phyloP scores from a whole-genome alignment of 345 rosid species.

The Aquilaria yunnanensis region DNA sequence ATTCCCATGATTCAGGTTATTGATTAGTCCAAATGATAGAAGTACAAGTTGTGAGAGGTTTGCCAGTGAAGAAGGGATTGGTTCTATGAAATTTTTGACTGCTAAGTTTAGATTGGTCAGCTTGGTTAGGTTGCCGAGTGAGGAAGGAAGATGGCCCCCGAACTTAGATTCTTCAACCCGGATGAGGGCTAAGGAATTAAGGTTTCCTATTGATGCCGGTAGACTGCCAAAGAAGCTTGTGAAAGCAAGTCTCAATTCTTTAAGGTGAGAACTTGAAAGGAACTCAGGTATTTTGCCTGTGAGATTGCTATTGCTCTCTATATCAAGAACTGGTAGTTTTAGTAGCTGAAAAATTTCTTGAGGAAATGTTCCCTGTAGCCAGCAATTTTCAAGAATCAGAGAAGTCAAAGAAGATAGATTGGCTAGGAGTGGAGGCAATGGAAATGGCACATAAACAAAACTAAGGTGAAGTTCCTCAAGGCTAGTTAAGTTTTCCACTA shows the following conservation, averaged over 20 bases:
- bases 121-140: conserved; percentile 8
- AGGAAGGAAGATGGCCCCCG: conserved; percentile 13
- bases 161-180: background rate
- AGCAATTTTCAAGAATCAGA: conserved; percentile 4
- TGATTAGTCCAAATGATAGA: background rate
- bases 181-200: background rate
- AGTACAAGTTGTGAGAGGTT: background rate
- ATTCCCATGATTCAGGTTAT: conserved; percentile 4
- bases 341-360: conserved; percentile 3
- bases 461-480: background rate
- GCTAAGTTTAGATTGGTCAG: background rate
- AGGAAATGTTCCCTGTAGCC: conserved; percentile 6
- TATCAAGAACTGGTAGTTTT: conserved; percentile 1
- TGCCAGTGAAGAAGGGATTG: conserved; percentile 4
- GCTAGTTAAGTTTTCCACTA: background rate
- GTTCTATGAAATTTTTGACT: background rate
- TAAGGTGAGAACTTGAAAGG: background rate
- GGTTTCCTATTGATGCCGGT: conserved; percentile 16
- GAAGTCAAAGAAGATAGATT: background rate
- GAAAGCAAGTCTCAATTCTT: background rate
- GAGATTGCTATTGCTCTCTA: background rate
- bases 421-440: background rate
- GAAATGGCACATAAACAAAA: background rate
- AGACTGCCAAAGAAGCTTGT: conserved; percentile 14
- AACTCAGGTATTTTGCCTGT: conserved; percentile 13